Evolutionary conservation across 768 basidiomycete species (phyloP), one percentile per base, ranked within the genome.

Genomic region (Postia placenta): DNA sequence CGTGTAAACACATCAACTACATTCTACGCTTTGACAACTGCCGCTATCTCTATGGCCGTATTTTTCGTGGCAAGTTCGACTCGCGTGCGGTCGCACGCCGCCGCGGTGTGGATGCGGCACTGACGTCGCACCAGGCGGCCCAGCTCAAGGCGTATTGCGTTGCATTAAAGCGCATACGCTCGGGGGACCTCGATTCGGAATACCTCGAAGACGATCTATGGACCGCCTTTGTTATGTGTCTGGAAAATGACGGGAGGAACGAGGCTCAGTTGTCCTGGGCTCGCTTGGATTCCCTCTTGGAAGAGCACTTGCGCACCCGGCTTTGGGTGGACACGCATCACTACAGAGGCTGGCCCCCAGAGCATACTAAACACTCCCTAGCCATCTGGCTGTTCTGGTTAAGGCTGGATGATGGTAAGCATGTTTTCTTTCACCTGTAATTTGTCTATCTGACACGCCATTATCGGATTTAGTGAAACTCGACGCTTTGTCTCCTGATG

Each of bases 241-340:
- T 75, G 4, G 85, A 87, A 54, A 79, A 83, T 65, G 84, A 87
- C 63, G 83, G 82, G 27, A 74, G 72, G 60, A 87, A 87, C 59
- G 69, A 69, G 17, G 66, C 56, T 1, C 81, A 81, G 62, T 50
- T 45, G 20, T 67, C 74, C 42, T 67, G 64, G 24, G 84, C 78
- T 0, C 72, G 75, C 3, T 67, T 81, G 4, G 68, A 70, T 24
- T 53, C 53, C 5, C 81, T 74, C 41, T 68, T 78, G 5, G 70
- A 75, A 42, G 20, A 48, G 1, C 79, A 74, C 48, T 59, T 82
- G 26, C 69, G 68, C 38, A 58, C 59, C 19, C 68, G 71, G 7
- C 66, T 84, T 25, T 76, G 76, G 69, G 69, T 74, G 27, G 55
- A 60, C 20, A 45, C 59, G 2, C 56, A 60, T 11, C 3, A 22